Percentiles rank a stretch among this genome's conserved stretches.
Evolutionary conservation across 2,329 filamentous ascomycete species (phyloP).

Genomic region (Thelonectria rubi): DNA sequence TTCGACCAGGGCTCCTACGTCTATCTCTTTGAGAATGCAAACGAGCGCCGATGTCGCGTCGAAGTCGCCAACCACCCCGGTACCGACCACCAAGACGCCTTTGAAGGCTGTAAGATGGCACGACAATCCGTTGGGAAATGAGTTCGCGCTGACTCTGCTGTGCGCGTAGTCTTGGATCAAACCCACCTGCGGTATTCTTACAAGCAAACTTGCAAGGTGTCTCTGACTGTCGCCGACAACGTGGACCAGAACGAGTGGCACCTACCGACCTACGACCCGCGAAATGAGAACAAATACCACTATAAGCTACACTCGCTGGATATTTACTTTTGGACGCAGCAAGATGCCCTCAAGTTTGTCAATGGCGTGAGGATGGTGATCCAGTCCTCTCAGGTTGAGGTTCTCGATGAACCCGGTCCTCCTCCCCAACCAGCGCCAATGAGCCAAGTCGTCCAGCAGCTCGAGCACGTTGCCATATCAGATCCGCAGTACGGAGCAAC

Average conservation of each 20-base stretch:
- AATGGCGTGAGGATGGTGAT: slow-evolving; percentile 73
- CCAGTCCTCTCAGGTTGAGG: slow-evolving; percentile 66
- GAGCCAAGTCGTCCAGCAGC: slow-evolving; percentile 76
- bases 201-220: slow-evolving; percentile 77
- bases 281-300: slow-evolving; percentile 80
- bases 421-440: slow-evolving; percentile 60
- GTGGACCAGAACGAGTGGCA: slow-evolving; percentile 73
- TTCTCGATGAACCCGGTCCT: slow-evolving; percentile 70
- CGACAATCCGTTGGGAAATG: slow-evolving; percentile 16
- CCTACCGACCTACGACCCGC: slow-evolving; percentile 75
- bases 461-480: slow-evolving; percentile 76
- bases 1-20: slow-evolving; percentile 84
- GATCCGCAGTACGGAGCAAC: slow-evolving; percentile 58
- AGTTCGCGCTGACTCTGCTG: slow-evolving; percentile 24
- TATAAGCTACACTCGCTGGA: slow-evolving; percentile 80
- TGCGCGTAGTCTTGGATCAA: slow-evolving; percentile 68
- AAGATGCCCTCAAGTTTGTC: slow-evolving; percentile 76
- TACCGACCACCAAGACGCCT: slow-evolving; percentile 80
- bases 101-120: slow-evolving; percentile 73
- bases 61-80: slow-evolving; percentile 81
- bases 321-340: slow-evolving; percentile 81
- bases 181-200: slow-evolving; percentile 75
- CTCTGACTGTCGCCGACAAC: slow-evolving; percentile 67
- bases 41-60: slow-evolving; percentile 72
- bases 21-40: slow-evolving; percentile 80